Conservation (phyloP, 805 yeast species). For the Saccharomycopsis olivae region DNA sequence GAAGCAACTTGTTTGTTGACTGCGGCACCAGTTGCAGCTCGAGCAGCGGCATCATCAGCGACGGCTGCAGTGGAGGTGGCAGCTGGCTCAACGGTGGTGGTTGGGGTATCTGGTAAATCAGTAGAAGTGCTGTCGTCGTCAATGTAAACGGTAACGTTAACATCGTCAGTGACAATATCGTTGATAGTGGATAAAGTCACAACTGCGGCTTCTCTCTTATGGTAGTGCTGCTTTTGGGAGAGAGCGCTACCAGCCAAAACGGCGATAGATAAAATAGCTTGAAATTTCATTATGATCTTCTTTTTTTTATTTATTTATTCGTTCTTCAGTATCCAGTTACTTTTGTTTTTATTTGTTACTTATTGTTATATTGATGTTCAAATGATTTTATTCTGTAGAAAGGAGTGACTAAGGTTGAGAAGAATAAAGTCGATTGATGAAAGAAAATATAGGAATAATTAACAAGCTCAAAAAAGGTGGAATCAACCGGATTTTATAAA, state of each 20-base stretch:
- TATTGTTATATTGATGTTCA: too few species aligned
- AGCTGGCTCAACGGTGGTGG: conserved; percentile 2
- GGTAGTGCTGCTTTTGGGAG: not conserved
- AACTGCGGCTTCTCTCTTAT: conserved; percentile 9
- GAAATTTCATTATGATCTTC: not conserved
- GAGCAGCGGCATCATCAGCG: conserved; percentile 24
- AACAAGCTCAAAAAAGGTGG: too few species aligned
- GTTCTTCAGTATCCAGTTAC: too few species aligned
- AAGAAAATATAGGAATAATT: too few species aligned
- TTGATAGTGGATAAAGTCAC: conserved; percentile 5
- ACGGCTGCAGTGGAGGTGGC: conserved; percentile 23
- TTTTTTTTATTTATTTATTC: not conserved
- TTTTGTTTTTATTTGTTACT: too few species aligned
- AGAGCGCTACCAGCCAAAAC: not conserved
- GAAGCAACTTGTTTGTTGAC: conserved; percentile 14
- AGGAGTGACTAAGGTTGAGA: too few species aligned
- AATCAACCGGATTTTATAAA: too few species aligned
- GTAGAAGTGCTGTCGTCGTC: conserved; percentile 10
- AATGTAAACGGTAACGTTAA: conserved; percentile 13
- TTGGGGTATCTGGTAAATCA: conserved; percentile 2
- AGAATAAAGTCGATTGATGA: too few species aligned
- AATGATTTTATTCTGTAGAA: too few species aligned
- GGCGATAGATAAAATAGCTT: not conserved
- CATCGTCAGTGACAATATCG: conserved; percentile 12
- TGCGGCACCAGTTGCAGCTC: conserved; percentile 6